Conservation (phyloP, 768 basidiomycete species). For the Neoboletus magnificus region DNA sequence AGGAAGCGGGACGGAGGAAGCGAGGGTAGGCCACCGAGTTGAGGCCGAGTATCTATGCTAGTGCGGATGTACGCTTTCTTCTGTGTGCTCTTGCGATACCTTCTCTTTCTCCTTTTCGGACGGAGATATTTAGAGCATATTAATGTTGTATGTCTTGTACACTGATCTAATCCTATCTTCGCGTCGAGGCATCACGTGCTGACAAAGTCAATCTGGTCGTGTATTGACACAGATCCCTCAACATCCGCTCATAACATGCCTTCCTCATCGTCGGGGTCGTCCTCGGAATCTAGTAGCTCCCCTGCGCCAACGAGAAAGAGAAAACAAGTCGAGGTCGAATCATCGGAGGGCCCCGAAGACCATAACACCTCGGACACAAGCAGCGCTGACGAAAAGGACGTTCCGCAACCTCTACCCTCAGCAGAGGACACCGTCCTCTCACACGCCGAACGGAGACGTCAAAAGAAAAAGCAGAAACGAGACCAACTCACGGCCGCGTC, state of each 20-base stretch:
- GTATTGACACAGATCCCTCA: not conserved
- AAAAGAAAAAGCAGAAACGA: slow-evolving; percentile 46
- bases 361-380: slow-evolving; percentile 19
- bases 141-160: slow-evolving; percentile 21
- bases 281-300: slow-evolving; percentile 33
- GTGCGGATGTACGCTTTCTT: slow-evolving; percentile 1
- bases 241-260: slow-evolving; percentile 7
- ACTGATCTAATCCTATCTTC: slow-evolving; percentile 15
- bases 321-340: slow-evolving; percentile 19
- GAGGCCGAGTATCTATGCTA: not conserved
- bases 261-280: slow-evolving; percentile 25
- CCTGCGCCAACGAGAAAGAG: slow-evolving; percentile 24
- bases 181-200: slow-evolving; percentile 9
- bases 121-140: slow-evolving; percentile 19
- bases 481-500: slow-evolving; percentile 8
- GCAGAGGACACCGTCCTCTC: slow-evolving; percentile 52
- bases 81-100: not conserved
- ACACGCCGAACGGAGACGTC: slow-evolving; percentile 67
- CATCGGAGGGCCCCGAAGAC: slow-evolving; percentile 22
- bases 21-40: slow-evolving; percentile 5
- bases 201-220: not conserved
- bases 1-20: slow-evolving; percentile 39
- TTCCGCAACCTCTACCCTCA: not conserved
- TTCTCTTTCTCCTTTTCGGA: not conserved
- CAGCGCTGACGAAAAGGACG: slow-evolving; percentile 10